Evolutionary conservation across 2,329 filamentous ascomycete species (phyloP).

Genomic region (Colletotrichum brevisporum): DNA sequence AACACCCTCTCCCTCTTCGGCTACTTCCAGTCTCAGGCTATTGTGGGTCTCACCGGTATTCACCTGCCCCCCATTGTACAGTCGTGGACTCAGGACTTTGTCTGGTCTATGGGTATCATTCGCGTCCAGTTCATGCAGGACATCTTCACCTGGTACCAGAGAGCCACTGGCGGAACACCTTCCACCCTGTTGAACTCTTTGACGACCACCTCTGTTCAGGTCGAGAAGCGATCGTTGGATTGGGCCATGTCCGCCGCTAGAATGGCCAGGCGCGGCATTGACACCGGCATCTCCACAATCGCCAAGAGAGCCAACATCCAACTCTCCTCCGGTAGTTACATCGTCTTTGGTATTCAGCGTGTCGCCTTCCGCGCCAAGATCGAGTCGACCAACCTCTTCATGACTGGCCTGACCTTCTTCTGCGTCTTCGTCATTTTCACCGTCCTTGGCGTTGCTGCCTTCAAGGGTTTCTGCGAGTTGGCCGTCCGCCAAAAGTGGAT

Average conservation of each 20-base stretch:
- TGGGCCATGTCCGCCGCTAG: conserved; percentile 46
- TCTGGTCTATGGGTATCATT: conserved; percentile 98
- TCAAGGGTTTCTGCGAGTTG: conserved; percentile 86
- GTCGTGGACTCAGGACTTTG: conserved; percentile 97
- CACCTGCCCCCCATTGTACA: conserved; percentile 88
- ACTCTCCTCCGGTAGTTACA: conserved; percentile 67
- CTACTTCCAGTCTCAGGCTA: conserved; percentile 95
- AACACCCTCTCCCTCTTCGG: conserved; percentile 94
- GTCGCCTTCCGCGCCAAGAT: conserved; percentile 89
- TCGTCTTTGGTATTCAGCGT: conserved; percentile 87
- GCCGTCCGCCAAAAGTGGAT: conserved; percentile 83
- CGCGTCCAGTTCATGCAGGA: conserved; percentile 87
- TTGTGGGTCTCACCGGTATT: conserved; percentile 88
- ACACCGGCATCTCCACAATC: conserved; percentile 49
- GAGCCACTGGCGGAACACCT: conserved; percentile 89
- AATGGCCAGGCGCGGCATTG: conserved; percentile 63
- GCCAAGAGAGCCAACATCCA: conserved; percentile 69
- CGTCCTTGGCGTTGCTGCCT: conserved; percentile 78
- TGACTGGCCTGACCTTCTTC: conserved; percentile 93
- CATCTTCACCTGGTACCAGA: conserved; percentile 96
- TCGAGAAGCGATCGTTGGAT: conserved; percentile 74
- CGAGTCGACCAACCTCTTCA: conserved; percentile 91
- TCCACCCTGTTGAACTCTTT: conserved; percentile 83
- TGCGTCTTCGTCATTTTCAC: conserved; percentile 85
- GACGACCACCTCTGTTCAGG: conserved; percentile 83